These are phyloP conservation scores for Sideroxylon spinosum DNA, from an alignment of 179 eudicot genomes.

Conservation along the genomic window DNA sequence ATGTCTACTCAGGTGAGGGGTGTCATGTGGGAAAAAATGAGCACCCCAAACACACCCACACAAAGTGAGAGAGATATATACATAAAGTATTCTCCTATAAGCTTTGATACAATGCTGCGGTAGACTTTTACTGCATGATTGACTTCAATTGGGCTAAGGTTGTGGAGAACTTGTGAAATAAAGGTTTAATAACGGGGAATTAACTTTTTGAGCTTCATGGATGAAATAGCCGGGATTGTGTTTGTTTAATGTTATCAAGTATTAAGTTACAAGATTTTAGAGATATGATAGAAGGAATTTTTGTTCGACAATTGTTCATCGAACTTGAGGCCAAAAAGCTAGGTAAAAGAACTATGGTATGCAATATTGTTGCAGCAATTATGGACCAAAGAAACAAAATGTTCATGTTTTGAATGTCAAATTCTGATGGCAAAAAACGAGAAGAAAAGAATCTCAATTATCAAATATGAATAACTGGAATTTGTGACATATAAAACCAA, in stretches of 20 bases:
- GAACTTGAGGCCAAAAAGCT: neutral
- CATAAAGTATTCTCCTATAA: neutral
- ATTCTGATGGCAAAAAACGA: too few relatives aligned
- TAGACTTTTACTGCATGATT: neutral
- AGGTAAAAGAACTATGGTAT: neutral
- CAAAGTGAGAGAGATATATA: too few relatives aligned
- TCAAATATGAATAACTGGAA: neutral
- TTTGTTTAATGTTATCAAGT: neutral
- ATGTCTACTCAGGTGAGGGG: too few relatives aligned
- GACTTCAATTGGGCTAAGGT: neutral
- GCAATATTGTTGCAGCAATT: neutral
- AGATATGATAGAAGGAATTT: neutral
- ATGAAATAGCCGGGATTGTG: neutral
- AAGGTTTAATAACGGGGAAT: neutral
- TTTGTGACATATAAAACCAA: neutral
- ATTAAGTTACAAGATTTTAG: neutral
- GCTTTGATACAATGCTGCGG: neutral
- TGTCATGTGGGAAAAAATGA: too few relatives aligned
- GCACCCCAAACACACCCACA: too few relatives aligned
- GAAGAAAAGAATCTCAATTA: neutral
- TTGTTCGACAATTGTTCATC: neutral
- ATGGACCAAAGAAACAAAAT: neutral
- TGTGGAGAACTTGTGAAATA: neutral
- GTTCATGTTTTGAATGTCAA: neutral
- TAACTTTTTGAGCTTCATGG: neutral